Base-by-base conservation (phyloP, 805 yeast genomes). In the Myxozyma melibiosi region DNA sequence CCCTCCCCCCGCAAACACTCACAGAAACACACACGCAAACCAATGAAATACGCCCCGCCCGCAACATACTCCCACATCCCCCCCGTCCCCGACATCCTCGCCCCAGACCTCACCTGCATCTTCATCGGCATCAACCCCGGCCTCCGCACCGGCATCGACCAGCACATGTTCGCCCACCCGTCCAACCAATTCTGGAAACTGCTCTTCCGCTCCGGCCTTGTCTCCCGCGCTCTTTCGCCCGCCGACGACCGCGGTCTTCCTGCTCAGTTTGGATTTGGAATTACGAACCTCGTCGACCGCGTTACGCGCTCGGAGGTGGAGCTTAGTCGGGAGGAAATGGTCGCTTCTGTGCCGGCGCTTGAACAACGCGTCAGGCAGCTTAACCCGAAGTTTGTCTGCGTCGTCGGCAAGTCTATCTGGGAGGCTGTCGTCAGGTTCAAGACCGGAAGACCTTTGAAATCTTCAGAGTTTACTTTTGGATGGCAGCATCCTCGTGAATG, bases 41-140 rank as follows among this genome's bases (percentile, higher is more conserved):
- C 39, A 11, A 33, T 50, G 11, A 45, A 62, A 13, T 62, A 62
- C 31, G 65, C 65, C 3, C 58, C 65, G 7, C 65, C 65, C 4
- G 22, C 54, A 9, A 33, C 16, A n/a, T 65, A 65, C 39, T 42
- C 65, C 11, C 67, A 65, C 35, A 58, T 65, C 4, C 20, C 45
- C 1, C 58, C 62, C 14, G 60, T 65, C 18, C 51, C 48, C 9
- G 67, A 63, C 52, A 37, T 53, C 20, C 42, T 66, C 11, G 64
- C 40, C 7, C 67, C 70, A 0, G 68, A 67, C 4, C 65, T 80
- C 24, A 63, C 64, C 4, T 66, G 85, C 1, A 75, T 86, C 2
- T 86, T 86, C 63, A 76, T 86, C 2, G 94, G 94, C 0, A 85
- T 77, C 73, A 86, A 86, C 65, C 94, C 94, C 0, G 88, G 91